Base-by-base conservation (phyloP, 805 yeast species). In the Schizosaccharomyces cryophilus region DNA sequence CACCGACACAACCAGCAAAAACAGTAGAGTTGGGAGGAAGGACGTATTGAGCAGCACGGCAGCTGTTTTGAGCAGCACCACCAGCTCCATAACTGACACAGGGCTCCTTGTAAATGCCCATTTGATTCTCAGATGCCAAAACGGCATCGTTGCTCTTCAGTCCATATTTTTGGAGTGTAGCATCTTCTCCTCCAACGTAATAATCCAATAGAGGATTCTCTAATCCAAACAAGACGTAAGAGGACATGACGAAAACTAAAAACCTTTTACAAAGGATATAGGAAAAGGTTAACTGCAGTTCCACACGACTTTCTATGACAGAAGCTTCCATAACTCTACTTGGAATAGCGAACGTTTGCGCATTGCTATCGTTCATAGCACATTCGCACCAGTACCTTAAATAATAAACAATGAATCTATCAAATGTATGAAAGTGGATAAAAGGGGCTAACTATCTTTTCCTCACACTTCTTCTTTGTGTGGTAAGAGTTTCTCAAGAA, bases 51-150 rank as follows among this genome's bases (percentile, higher is more conserved):
- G 97, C 97, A 70, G 95, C 99, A 75, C 99, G 83, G 62, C 97
- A 96, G 65, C 97, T 81, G 78, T 93, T 93, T 77, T 93, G 99
- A 64, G 96, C 98, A 68, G 99, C 99, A 72, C 99, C 99, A 67
- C 99, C 99, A 64, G 99, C 98, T 66, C 90, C 80, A 64, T 82
- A 73, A 68, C 81, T 79, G 64, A 87, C 81, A 63, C 77, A 74
- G 66, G 86, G 79, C 73, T 93, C 97, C 63, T 80, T 83, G 73
- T 77, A 93, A 70, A 93, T 85, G 61, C 90, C 85, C 81, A 82
- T 74, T 75, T 87, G 96, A 72, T 83, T 78, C 65, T 81, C 88
- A 67, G 86, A 94, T 45, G 80, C 80, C 65, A 93, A 80, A 67
- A 93, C 88, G 66, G 98, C 97, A 73, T 90, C 97, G 72, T 93